phyloP scores from a whole-genome alignment of 768 basidiomycete species.

The Boletus speciosus region DNA sequence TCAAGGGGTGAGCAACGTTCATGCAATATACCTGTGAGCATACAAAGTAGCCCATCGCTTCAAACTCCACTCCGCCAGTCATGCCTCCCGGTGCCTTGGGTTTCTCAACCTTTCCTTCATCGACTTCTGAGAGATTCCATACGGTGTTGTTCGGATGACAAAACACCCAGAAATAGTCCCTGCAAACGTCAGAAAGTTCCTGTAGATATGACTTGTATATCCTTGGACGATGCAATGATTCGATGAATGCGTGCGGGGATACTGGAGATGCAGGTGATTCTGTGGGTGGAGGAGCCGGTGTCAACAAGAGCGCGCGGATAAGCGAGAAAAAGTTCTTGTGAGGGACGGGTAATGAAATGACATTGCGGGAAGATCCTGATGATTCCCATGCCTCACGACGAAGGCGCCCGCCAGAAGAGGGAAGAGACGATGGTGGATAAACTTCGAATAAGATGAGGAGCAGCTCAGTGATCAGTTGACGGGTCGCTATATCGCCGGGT shows the following conservation, averaged over 20 bases:
- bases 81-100: constrained; percentile 95
- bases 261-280: constrained; percentile 60
- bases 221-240: constrained; percentile 59
- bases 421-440: constrained; percentile 70
- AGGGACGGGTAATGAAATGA: constrained; percentile 66
- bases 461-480: constrained; percentile 88
- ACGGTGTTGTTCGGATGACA: constrained; percentile 93
- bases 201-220: constrained; percentile 80
- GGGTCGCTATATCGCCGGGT: constrained; percentile 87
- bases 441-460: constrained; percentile 85
- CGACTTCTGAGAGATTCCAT: constrained; percentile 81
- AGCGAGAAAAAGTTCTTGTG: constrained; percentile 73
- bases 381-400: constrained; percentile 58
- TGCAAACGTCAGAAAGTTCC: constrained; percentile 84
- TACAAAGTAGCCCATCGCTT: constrained; percentile 95
- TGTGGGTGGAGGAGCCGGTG: constrained; percentile 60
- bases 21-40: constrained; percentile 28
- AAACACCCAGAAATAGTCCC: constrained; percentile 97
- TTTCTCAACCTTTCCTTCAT: constrained; percentile 81
- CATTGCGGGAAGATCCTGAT: constrained; percentile 40
- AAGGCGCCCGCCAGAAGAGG: constrained; percentile 42
- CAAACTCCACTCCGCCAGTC: constrained; percentile 97
- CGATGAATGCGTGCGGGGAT: constrained; percentile 81
- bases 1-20: constrained; percentile 6
- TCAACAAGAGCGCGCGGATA: constrained; percentile 71